Conservation (phyloP, 306 rosid genomes). For the Astragalus glycyphyllos region DNA sequence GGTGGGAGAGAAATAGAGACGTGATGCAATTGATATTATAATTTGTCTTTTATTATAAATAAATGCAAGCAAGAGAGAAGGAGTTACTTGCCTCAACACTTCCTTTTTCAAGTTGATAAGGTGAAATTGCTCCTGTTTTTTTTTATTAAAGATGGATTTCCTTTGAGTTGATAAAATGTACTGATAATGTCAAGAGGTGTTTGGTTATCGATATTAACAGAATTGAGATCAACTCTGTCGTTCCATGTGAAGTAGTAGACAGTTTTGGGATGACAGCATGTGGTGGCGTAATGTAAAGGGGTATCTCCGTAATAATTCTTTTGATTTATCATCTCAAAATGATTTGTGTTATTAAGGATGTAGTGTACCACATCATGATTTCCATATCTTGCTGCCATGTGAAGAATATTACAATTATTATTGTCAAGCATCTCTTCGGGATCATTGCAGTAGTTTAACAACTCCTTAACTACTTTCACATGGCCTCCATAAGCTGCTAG, state of each 20-base stretch:
- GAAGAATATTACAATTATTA: conserved; percentile 2
- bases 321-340: conserved; percentile 16
- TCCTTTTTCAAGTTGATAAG: too few species aligned
- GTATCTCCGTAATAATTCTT: conserved; percentile 16
- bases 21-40: too few species aligned
- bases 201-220: neutral
- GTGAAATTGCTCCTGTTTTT: too few species aligned
- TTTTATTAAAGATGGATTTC: conserved; percentile 2
- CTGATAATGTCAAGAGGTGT: conserved; percentile 11
- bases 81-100: too few species aligned
- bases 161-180: neutral
- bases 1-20: too few species aligned
- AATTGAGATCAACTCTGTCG: neutral
- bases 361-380: conserved; percentile 5
- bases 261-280: neutral
- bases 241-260: conserved; percentile 35
- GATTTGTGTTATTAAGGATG: conserved; percentile 1
- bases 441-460: conserved; percentile 10
- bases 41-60: too few species aligned
- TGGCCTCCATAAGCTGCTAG: conserved; percentile 28
- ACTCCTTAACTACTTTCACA: neutral
- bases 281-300: conserved; percentile 47
- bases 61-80: too few species aligned
- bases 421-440: conserved; percentile 33
- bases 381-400: conserved; percentile 29